phyloP scores from a whole-genome alignment of 306 rosid species.

The Nissolia schottii region DNA sequence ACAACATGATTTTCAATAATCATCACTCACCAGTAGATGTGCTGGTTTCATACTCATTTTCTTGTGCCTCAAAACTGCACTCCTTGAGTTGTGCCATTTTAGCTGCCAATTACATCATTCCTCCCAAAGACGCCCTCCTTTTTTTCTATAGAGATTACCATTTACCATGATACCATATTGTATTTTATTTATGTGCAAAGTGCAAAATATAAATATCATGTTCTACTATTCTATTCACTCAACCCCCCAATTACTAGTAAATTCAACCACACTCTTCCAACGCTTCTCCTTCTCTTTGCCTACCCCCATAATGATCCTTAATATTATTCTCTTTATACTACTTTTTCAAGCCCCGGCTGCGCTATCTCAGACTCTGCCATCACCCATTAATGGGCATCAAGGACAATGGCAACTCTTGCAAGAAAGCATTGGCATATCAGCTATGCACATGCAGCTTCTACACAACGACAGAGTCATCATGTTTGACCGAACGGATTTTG shows the following conservation, averaged over 20 bases:
- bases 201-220: neutral
- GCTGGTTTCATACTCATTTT: conserved; percentile 21
- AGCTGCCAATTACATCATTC: conserved; percentile 13
- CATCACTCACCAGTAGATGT: neutral
- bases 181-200: neutral
- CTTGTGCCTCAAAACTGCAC: conserved; percentile 27
- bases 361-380: neutral
- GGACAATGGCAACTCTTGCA: conserved; percentile 72
- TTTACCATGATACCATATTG: neutral
- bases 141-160: neutral
- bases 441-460: conserved; percentile 89
- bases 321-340: conserved; percentile 13
- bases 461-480: conserved; percentile 51
- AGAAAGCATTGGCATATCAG: conserved; percentile 56
- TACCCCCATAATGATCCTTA: conserved; percentile 21
- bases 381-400: neutral
- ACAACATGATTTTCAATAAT: neutral
- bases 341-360: neutral
- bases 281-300: neutral
- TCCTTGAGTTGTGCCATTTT: conserved; percentile 15
- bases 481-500: conserved; percentile 75
- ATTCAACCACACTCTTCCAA: conserved; percentile 32
- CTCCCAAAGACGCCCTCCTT: conserved; percentile 19
- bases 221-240: neutral
- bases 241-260: conserved; percentile 23